Evolutionary conservation across 306 rosid genomes (phyloP).

Genomic region (cucumber (Cucumis sativus)): DNA sequence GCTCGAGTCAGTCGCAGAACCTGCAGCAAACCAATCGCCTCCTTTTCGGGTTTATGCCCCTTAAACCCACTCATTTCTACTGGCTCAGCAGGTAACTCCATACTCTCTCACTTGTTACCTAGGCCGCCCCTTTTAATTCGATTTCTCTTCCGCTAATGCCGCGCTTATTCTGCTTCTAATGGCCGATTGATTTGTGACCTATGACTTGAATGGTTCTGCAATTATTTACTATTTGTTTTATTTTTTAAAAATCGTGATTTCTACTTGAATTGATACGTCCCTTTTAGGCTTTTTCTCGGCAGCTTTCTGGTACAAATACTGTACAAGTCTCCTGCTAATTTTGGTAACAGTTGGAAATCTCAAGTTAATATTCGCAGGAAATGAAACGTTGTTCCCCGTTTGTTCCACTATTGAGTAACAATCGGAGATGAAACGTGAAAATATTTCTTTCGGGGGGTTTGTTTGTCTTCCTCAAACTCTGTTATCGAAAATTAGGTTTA

Average conservation of each 20-base stretch:
- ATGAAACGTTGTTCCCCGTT: not conserved
- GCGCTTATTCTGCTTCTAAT: not conserved
- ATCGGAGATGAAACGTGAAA: not conserved
- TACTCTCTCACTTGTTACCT: not conserved
- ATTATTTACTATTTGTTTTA: not conserved
- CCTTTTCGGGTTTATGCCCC: constrained; percentile 58
- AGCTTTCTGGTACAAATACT: not conserved
- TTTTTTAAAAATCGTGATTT: not conserved
- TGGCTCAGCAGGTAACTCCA: constrained; percentile 40
- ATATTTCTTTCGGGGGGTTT: no score
- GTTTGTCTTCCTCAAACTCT: no score
- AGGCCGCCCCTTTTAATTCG: not conserved
- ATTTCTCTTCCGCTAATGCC: not conserved
- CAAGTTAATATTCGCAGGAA: not conserved
- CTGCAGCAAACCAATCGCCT: constrained; percentile 26
- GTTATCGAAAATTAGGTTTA: no score
- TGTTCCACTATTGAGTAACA: not conserved
- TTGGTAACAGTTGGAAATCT: not conserved
- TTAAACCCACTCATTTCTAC: constrained; percentile 18
- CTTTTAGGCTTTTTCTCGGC: not conserved
- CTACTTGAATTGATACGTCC: not conserved
- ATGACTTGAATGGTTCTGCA: not conserved
- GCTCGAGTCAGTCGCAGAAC: constrained; percentile 12
- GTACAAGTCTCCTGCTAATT: not conserved
- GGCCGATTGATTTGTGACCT: not conserved